Percentiles rank a stretch among this genome's conserved stretches.
Conservation (phyloP, 148 eudicot genomes). For the Rhododendron henanense region DNA sequence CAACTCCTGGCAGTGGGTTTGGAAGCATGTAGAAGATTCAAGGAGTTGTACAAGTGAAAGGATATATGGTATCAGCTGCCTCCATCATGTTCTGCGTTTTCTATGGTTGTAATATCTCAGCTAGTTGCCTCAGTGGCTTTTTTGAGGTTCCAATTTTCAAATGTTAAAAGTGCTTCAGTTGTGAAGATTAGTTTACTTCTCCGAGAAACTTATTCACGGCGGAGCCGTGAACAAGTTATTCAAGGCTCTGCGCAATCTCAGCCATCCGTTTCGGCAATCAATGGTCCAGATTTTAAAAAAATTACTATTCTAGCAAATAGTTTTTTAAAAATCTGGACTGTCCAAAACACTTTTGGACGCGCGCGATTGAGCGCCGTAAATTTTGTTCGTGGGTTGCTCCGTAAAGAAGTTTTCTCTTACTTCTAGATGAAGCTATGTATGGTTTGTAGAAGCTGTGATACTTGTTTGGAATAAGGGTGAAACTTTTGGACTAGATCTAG, state of each 20-base stretch:
- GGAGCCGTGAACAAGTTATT: too few species aligned
- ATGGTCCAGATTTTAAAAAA: too few species aligned
- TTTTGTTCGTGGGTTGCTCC: too few species aligned
- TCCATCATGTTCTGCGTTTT: neutral
- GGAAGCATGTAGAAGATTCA: constrained; percentile 93
- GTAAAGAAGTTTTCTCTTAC: too few species aligned
- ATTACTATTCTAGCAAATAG: too few species aligned
- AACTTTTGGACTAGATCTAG: neutral
- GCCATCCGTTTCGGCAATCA: too few species aligned
- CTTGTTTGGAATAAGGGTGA: neutral
- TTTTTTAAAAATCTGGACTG: too few species aligned
- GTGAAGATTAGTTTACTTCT: neutral
- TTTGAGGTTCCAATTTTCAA: neutral
- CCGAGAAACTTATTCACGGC: too few species aligned
- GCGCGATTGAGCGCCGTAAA: too few species aligned
- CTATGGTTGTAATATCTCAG: neutral
- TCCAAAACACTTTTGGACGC: too few species aligned
- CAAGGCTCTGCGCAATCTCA: too few species aligned
- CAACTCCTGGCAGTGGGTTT: constrained; percentile 81
- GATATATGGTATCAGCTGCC: neutral
- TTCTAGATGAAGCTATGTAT: neutral
- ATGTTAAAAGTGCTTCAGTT: neutral
- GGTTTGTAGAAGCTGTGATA: neutral
- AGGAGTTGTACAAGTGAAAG: constrained; percentile 68
- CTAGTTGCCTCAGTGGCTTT: neutral